phyloP scores from a whole-genome alignment of 257 asterid genomes.

The Solanum clarkiae region DNA sequence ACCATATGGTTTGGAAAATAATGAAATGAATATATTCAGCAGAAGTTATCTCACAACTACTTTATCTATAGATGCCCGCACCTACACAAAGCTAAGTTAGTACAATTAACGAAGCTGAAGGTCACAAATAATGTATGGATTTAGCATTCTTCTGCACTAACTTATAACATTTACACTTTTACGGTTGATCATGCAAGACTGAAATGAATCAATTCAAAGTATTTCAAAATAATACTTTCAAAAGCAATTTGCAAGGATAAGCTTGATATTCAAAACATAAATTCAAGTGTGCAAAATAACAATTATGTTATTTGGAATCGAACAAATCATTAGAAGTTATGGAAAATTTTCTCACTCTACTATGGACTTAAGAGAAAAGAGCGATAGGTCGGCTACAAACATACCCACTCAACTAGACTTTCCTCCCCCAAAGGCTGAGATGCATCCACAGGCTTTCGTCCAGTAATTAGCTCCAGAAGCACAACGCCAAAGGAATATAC shows the following conservation, averaged over 20 bases:
- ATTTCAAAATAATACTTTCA: background rate
- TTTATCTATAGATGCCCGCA: background rate
- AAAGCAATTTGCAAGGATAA: background rate
- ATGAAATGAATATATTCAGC: background rate
- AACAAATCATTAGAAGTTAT: background rate
- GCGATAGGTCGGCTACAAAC: slow-evolving; percentile 2
- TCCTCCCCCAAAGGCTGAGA: slow-evolving; percentile 91
- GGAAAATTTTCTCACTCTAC: background rate
- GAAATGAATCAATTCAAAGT: background rate
- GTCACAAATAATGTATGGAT: background rate
- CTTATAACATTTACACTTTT: background rate
- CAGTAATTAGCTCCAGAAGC: slow-evolving; percentile 76
- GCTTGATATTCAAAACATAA: background rate
- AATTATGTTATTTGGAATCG: background rate
- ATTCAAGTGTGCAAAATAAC: background rate
- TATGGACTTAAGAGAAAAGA: background rate
- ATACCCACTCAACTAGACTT: slow-evolving; percentile 94
- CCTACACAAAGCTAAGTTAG: background rate
- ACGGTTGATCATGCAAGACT: background rate
- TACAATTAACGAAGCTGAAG: background rate
- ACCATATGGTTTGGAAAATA: background rate
- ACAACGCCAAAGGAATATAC: slow-evolving; percentile 88
- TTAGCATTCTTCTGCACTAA: background rate
- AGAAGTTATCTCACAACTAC: background rate
- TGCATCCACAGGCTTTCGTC: slow-evolving; percentile 86